A percentile compares a stretch with the other conserved stretches of the same genome.
phyloP scores from a whole-genome alignment of 1,139 yeast species.

The Saccharomyces hybrid region DNA sequence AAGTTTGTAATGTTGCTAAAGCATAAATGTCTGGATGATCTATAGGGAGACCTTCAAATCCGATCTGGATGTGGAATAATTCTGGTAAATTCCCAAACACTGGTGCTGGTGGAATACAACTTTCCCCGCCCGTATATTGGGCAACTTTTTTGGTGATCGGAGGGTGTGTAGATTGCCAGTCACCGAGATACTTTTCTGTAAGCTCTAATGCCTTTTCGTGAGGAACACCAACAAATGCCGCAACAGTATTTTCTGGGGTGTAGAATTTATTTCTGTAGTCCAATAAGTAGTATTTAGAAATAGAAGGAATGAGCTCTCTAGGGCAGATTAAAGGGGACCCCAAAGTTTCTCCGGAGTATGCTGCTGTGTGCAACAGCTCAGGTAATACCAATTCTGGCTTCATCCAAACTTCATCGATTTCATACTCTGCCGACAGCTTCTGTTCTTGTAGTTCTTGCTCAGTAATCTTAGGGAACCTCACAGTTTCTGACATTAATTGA shows the following conservation, averaged over 20 bases:
- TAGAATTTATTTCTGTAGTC: constrained; percentile 62
- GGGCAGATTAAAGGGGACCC: constrained; percentile 88
- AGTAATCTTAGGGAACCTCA: constrained; percentile 58
- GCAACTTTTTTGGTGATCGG: constrained; percentile 39
- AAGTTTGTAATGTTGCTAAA: constrained; percentile 79
- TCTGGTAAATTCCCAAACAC: constrained; percentile 72
- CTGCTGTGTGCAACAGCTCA: constrained; percentile 77
- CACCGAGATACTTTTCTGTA: constrained; percentile 58
- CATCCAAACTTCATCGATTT: constrained; percentile 68
- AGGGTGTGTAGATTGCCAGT: constrained; percentile 38
- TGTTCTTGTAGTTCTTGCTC: constrained; percentile 70
- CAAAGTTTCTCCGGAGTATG: constrained; percentile 61
- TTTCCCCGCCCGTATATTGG: constrained; percentile 71
- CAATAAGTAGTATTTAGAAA: constrained; percentile 46
- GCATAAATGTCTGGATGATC: constrained; percentile 85
- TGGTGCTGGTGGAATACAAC: constrained; percentile 59
- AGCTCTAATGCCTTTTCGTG: constrained; percentile 62
- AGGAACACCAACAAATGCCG: constrained; percentile 82
- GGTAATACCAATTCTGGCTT: constrained; percentile 87
- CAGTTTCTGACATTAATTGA: constrained; percentile 70
- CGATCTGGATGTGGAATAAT: constrained; percentile 78
- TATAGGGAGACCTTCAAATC: constrained; percentile 81
- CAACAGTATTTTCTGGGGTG: constrained; percentile 75
- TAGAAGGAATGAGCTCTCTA: constrained; percentile 49
- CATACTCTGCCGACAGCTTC: constrained; percentile 67